These are phyloP conservation scores for Colletotrichum chlorophyti DNA, from an alignment of 2,329 filamentous ascomycete genomes.

Conservation along the genomic window DNA sequence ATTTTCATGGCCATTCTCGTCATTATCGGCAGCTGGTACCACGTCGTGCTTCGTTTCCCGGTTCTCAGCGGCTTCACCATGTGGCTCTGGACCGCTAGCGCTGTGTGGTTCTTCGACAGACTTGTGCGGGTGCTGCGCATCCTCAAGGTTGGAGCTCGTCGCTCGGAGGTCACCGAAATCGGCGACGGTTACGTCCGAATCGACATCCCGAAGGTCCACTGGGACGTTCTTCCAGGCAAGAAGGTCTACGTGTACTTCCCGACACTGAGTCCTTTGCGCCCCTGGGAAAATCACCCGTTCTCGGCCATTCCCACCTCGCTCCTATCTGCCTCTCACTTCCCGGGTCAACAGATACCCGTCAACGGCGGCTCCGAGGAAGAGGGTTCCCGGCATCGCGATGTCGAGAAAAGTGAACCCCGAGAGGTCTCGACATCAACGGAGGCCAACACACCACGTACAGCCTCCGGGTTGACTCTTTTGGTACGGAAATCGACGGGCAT, in stretches of 20 bases:
- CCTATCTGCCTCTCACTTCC: no score
- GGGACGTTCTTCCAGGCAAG: constrained; percentile 43
- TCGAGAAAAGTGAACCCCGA: no score
- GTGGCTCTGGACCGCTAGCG: constrained; percentile 42
- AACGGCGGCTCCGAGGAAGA: no score
- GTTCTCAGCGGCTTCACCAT: constrained; percentile 49
- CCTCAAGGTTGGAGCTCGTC: constrained; percentile 42
- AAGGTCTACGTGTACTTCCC: constrained; percentile 59
- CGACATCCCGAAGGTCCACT: constrained; percentile 47
- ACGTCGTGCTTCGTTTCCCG: constrained; percentile 39
- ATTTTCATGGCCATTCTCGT: constrained; percentile 45
- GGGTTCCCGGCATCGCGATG: no score
- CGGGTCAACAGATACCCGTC: no score
- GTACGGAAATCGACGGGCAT: no score
- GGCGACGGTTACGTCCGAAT: constrained; percentile 42
- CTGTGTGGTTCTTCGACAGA: constrained; percentile 49
- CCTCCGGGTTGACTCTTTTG: no score
- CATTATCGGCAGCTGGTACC: constrained; percentile 47
- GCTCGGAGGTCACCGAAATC: constrained; percentile 44
- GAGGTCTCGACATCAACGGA: no score
- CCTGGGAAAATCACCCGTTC: constrained; percentile 64
- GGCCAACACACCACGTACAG: no score
- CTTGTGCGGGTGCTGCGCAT: constrained; percentile 47
- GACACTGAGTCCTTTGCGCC: constrained; percentile 42
- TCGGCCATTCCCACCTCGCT: no score